Evolutionary conservation across 2,329 filamentous ascomycete species (phyloP).

Genomic region (Nigrograna mackinnonii): DNA sequence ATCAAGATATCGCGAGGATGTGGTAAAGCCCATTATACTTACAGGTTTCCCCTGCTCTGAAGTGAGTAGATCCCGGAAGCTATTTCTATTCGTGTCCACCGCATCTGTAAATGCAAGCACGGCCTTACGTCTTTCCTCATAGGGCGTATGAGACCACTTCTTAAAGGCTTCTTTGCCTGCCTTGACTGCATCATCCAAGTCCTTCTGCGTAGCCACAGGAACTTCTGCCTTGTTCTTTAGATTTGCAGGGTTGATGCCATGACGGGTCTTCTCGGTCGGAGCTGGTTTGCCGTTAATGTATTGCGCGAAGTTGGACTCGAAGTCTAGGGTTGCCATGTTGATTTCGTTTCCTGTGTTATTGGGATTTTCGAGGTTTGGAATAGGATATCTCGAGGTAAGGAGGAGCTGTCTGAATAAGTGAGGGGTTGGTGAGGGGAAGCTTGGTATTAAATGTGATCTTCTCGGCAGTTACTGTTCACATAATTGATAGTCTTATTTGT

Average conservation of each 20-base stretch:
- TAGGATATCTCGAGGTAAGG: too few relatives aligned
- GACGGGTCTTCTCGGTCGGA: constrained; percentile 20
- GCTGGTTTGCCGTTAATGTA: neutral
- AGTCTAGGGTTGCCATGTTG: too few relatives aligned
- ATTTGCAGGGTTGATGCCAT: constrained; percentile 54
- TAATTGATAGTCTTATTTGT: too few relatives aligned
- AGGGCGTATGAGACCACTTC: constrained; percentile 37
- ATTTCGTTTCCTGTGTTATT: constrained; percentile 47
- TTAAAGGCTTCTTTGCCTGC: constrained; percentile 46
- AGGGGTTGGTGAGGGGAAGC: too few relatives aligned
- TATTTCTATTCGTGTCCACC: constrained; percentile 13
- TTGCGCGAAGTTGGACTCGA: too few relatives aligned
- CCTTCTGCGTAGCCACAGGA: constrained; percentile 47
- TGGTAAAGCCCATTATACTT: neutral
- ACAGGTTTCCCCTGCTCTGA: constrained; percentile 20
- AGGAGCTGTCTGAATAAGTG: too few relatives aligned
- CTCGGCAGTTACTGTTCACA: too few relatives aligned
- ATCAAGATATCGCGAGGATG: neutral
- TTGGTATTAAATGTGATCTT: too few relatives aligned
- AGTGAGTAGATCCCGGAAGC: constrained; percentile 14
- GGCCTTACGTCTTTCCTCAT: constrained; percentile 12
- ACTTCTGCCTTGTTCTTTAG: constrained; percentile 49
- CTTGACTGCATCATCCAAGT: constrained; percentile 50
- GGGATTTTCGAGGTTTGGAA: too few relatives aligned
- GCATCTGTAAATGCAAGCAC: constrained; percentile 16